These are phyloP conservation scores for Myriangium duriaei DNA, from an alignment of 2,329 filamentous ascomycete species.

Conservation along the genomic window DNA sequence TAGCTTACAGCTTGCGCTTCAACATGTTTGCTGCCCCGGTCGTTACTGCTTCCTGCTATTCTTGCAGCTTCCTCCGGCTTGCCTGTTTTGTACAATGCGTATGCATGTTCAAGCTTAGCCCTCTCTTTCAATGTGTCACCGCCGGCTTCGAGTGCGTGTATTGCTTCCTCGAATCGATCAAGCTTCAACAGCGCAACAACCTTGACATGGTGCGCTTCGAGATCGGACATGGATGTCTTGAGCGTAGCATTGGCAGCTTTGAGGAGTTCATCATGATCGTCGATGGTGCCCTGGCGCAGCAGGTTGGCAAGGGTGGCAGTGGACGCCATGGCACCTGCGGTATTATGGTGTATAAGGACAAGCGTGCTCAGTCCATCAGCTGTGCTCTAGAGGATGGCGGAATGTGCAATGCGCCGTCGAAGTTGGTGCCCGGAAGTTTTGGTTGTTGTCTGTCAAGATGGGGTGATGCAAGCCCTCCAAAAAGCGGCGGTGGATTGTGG, in stretches of 20 bases:
- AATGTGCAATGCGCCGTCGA: no score
- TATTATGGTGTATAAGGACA: no score
- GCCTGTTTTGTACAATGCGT: conserved; percentile 73
- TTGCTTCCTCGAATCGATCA: conserved; percentile 68
- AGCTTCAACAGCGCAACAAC: conserved; percentile 67
- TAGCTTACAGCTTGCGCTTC: conserved; percentile 48
- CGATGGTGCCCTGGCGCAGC: conserved; percentile 44
- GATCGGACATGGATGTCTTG: conserved; percentile 45
- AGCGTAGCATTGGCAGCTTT: conserved; percentile 47
- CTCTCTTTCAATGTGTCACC: conserved; percentile 47
- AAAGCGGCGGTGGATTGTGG: background rate
- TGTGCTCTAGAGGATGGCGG: no score
- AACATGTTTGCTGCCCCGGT: conserved; percentile 45
- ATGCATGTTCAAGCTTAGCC: conserved; percentile 59
- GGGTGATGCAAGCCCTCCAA: background rate
- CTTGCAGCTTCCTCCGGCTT: conserved; percentile 52
- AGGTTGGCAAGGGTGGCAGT: conserved; percentile 37
- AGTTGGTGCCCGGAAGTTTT: no score
- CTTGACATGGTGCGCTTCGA: conserved; percentile 54
- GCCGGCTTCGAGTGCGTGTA: conserved; percentile 53
- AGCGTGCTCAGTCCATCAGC: no score
- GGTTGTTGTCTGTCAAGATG: no score
- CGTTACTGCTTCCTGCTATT: conserved; percentile 29
- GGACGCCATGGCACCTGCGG: conserved; percentile 6
- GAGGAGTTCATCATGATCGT: conserved; percentile 65